A percentile compares a stretch with the other conserved stretches of the same genome.
phyloP scores from a whole-genome alignment of 805 yeast species.

The Pichia sporocuriosa region DNA sequence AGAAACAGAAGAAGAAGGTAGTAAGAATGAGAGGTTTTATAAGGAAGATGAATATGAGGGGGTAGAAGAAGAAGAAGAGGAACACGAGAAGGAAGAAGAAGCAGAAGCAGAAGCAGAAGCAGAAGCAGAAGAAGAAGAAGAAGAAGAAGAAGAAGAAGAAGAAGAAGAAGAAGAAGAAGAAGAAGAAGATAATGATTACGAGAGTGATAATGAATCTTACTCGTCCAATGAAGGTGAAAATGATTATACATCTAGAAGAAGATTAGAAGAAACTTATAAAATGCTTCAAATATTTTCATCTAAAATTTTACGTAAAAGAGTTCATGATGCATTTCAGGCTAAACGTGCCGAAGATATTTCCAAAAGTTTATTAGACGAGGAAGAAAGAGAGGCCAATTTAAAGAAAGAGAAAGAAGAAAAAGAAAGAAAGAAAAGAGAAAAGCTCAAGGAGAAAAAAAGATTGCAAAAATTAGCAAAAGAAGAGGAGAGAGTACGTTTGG shows the following conservation, averaged over 20 bases:
- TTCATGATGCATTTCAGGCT: slow-evolving; percentile 71
- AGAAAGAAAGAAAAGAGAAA: slow-evolving; percentile 58
- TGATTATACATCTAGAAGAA: slow-evolving; percentile 50
- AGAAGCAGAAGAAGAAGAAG: slow-evolving; percentile 11
- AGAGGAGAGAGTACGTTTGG: slow-evolving; percentile 43
- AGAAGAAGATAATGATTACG: slow-evolving; percentile 18
- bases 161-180: slow-evolving; percentile 18
- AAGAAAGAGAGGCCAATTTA: slow-evolving; percentile 62
- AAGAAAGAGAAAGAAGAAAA: slow-evolving; percentile 61
- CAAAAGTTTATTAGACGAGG: slow-evolving; percentile 53
- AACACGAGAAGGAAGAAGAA: slow-evolving; percentile 13
- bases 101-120: slow-evolving; percentile 12
- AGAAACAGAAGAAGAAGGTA: too few relatives aligned
- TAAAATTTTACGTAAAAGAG: slow-evolving; percentile 64
- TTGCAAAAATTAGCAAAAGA: slow-evolving; percentile 56
- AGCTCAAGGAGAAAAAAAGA: slow-evolving; percentile 63
- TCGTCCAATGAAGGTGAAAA: slow-evolving; percentile 36
- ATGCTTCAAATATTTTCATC: slow-evolving; percentile 77
- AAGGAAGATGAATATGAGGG: too few relatives aligned
- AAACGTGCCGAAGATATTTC: slow-evolving; percentile 73
- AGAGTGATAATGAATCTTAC: slow-evolving; percentile 26
- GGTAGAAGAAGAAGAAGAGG: slow-evolving; percentile 17
- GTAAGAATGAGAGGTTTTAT: too few relatives aligned
- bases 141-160: slow-evolving; percentile 14
- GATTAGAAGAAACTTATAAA: slow-evolving; percentile 72